Evolutionary conservation across 2,329 filamentous ascomycete genomes (phyloP).

Genomic region (Magnaporthiopsis rhizophila): DNA sequence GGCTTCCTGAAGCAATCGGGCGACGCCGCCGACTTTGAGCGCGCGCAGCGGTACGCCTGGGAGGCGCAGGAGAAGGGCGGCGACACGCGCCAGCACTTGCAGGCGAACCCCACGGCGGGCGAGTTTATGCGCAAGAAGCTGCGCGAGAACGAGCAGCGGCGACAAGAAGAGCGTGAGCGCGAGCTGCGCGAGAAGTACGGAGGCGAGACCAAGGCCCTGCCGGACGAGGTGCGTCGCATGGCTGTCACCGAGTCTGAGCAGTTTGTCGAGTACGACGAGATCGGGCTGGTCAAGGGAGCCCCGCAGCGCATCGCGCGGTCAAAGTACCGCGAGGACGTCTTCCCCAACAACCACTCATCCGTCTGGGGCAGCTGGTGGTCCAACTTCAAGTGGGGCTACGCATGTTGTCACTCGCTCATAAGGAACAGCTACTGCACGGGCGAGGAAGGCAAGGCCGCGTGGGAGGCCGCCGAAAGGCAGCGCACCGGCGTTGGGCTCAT

Average conservation of each 20-base stretch:
- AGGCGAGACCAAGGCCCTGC: constrained; percentile 41
- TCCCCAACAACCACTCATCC: constrained; percentile 82
- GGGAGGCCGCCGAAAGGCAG: constrained; percentile 64
- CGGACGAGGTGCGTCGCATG: constrained; percentile 55
- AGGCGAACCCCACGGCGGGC: constrained; percentile 93
- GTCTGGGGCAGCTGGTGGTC: constrained; percentile 98
- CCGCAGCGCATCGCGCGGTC: constrained; percentile 70
- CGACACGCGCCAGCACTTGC: constrained; percentile 75
- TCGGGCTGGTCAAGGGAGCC: constrained; percentile 81
- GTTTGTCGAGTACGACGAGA: constrained; percentile 92
- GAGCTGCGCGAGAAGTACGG: constrained; percentile 78
- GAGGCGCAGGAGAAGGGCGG: constrained; percentile 81
- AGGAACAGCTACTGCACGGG: constrained; percentile 99
- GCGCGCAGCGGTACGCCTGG: constrained; percentile 86
- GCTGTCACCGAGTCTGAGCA: constrained; percentile 72
- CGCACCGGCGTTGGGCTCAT: constrained; percentile 30
- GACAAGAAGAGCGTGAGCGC: constrained; percentile 60
- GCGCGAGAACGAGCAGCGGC: constrained; percentile 61
- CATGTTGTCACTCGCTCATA: constrained; percentile 85
- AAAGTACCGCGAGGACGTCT: constrained; percentile 84
- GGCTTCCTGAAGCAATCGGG: constrained; percentile 84
- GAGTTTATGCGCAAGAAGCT: constrained; percentile 78
- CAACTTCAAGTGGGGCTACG: constrained; percentile 91
- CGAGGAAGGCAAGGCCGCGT: constrained; percentile 74
- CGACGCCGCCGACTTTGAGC: constrained; percentile 88